These are phyloP conservation scores for Colletotrichum australisinense DNA, from an alignment of 2,329 filamentous ascomycete species.

Conservation along the genomic window DNA sequence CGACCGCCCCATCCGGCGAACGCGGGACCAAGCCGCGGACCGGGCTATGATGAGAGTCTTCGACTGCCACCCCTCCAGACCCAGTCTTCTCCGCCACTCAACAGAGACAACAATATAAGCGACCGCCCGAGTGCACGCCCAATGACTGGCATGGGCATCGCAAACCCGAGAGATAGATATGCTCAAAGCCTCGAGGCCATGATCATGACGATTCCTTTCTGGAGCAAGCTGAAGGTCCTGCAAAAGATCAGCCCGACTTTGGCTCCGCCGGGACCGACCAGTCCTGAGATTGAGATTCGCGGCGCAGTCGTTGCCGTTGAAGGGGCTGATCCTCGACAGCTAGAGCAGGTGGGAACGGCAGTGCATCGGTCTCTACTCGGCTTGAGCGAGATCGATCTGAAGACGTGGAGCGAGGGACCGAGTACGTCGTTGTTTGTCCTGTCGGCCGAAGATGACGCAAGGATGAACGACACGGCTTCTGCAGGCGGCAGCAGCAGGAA, in stretches of 20 bases:
- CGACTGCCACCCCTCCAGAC: slow-evolving; percentile 66
- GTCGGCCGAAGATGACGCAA: slow-evolving; percentile 32
- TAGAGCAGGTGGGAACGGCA: slow-evolving; percentile 69
- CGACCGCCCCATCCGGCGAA: slow-evolving; percentile 53
- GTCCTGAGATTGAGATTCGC: slow-evolving; percentile 58
- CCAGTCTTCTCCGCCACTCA: slow-evolving; percentile 42
- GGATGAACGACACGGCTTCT: slow-evolving; percentile 21
- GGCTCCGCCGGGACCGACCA: slow-evolving; percentile 44
- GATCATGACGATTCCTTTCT: slow-evolving; percentile 80
- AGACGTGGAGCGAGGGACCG: slow-evolving; percentile 55
- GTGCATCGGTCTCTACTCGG: slow-evolving; percentile 72
- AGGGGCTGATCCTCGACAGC: slow-evolving; percentile 68
- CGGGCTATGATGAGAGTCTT: slow-evolving; percentile 63
- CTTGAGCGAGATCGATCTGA: slow-evolving; percentile 54
- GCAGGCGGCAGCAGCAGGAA: slow-evolving; percentile 30
- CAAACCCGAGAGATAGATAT: slow-evolving; percentile 43
- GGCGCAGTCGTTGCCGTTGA: slow-evolving; percentile 88
- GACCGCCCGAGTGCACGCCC: slow-evolving; percentile 37
- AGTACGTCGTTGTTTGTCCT: slow-evolving; percentile 29
- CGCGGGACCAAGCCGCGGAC: slow-evolving; percentile 44
- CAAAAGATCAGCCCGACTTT: slow-evolving; percentile 80
- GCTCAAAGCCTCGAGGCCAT: slow-evolving; percentile 70
- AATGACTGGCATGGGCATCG: slow-evolving; percentile 41
- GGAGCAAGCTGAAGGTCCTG: slow-evolving; percentile 82
- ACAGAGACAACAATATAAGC: slow-evolving; percentile 27